Base-by-base conservation (phyloP, 768 basidiomycete genomes). In the Termitomyces eurrhizus region DNA sequence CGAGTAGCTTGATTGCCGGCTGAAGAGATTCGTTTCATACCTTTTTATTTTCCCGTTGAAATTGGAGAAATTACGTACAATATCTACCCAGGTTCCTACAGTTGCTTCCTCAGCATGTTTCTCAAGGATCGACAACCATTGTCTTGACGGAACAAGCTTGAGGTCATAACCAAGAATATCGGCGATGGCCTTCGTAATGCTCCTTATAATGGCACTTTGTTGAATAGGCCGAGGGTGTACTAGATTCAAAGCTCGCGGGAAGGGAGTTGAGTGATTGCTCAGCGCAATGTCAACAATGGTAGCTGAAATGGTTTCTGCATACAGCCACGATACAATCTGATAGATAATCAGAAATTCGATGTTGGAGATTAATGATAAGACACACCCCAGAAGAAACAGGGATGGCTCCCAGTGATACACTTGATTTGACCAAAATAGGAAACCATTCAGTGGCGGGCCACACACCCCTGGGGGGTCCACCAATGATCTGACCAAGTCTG, bases 381-480 rank as follows among this genome's bases (percentile, higher is more conserved):
- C 68, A 36, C 53, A 76, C 73, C 45, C 75, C 73, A 29, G 60
- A 42, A 9, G 64, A 61, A 3, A 62, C 62, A 4, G 76, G 76
- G 14, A 76, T 59, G 3, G 61, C 67, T 16, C 70, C 70, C 29
- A 74, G 59, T 7, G 64, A 53, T 5, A 69, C 13, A 59, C 74
- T 74, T 7, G 76, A 74, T 58, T 77, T 76, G n/a, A 76, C 65
- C 3, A 77, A 64, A 49, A 74, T 73, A 0, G 77, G 76, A 12
- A 78, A 63, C 76, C 77, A 78, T 29, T 78, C 76, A 1, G 66
- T 72, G 7, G 68, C 70, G 3, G 74, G 66, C 78, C 78, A 80
- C 11, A 74, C 73, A 2, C 77, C 77, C 26, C 69, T 73, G 5
- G 69, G 69, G 1, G 12, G 18, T 1, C 72, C 72, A n/a, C 76